Evolutionary conservation across 192 early-diverging fungal genomes (phyloP).

Genomic region (Umbelopsis isabellina): DNA sequence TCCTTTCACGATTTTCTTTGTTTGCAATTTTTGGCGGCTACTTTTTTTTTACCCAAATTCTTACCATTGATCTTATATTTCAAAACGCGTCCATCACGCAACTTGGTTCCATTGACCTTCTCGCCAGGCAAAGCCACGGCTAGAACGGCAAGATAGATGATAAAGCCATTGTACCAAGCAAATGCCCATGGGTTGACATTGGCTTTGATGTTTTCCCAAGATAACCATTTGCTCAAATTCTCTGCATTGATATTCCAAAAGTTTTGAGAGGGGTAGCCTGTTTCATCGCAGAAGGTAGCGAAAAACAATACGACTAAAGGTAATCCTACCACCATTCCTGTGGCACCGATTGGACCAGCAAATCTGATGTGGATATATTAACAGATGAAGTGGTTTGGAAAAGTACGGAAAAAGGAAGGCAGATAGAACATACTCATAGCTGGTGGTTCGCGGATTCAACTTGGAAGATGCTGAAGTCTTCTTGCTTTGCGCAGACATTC

Average conservation of each 20-base stretch:
- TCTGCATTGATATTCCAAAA: slow-evolving; percentile 26
- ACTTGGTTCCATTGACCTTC: slow-evolving; percentile 61
- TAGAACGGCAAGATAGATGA: slow-evolving; percentile 20
- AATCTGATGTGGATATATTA: slow-evolving; percentile 44
- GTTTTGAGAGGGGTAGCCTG: slow-evolving; percentile 55
- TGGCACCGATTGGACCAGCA: slow-evolving; percentile 63
- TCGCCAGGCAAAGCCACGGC: slow-evolving; percentile 74
- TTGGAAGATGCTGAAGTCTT: neutral
- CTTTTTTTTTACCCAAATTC: neutral
- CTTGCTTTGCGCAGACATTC: neutral
- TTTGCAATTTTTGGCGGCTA: neutral
- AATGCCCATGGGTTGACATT: slow-evolving; percentile 55
- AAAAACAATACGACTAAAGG: slow-evolving; percentile 46
- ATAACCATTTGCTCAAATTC: slow-evolving; percentile 30
- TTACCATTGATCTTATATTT: slow-evolving; percentile 84
- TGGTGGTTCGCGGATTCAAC: neutral
- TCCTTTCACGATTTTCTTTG: neutral
- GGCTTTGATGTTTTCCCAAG: slow-evolving; percentile 33
- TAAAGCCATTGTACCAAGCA: slow-evolving; percentile 50
- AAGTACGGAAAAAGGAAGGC: too few relatives aligned
- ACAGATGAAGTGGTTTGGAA: too few relatives aligned
- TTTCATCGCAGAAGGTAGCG: slow-evolving; percentile 46
- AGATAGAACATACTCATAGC: slow-evolving; percentile 1
- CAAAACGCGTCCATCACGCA: slow-evolving; percentile 75
- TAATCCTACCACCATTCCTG: slow-evolving; percentile 52